These are phyloP conservation scores for Penicillium waksmanii DNA, from an alignment of 495 filamentous ascomycete species.

Conservation along the genomic window DNA sequence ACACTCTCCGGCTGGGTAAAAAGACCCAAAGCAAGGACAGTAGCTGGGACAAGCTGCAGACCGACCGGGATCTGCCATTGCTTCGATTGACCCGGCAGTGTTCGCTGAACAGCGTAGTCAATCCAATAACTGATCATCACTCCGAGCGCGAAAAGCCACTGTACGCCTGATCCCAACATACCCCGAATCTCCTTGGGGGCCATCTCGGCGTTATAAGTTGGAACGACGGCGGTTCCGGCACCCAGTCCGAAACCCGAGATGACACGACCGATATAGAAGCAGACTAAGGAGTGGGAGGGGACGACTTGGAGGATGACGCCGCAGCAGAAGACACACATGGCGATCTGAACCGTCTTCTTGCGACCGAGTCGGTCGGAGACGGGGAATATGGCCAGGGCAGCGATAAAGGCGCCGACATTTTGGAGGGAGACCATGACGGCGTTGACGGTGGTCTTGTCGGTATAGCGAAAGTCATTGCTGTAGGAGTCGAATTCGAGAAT, in stretches of 20 bases:
- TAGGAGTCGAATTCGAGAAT: conserved; percentile 32
- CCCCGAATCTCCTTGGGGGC: conserved; percentile 58
- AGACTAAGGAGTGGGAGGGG: conserved; percentile 46
- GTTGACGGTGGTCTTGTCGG: conserved; percentile 30
- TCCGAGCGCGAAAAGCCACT: conserved; percentile 53
- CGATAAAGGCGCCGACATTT: conserved; percentile 36
- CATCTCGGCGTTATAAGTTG: conserved; percentile 59
- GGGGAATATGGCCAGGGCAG: conserved; percentile 44
- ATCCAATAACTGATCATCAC: conserved; percentile 58
- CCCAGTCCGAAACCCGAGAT: conserved; percentile 61
- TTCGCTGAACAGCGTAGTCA: conserved; percentile 50
- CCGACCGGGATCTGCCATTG: conserved; percentile 61
- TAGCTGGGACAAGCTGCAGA: conserved; percentile 52
- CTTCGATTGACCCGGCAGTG: conserved; percentile 33
- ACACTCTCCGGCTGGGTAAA: conserved; percentile 51
- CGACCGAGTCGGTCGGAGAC: conserved; percentile 47
- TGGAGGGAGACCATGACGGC: conserved; percentile 37
- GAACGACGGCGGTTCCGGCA: conserved; percentile 54
- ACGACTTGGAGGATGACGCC: conserved; percentile 49
- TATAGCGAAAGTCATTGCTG: conserved; percentile 29
- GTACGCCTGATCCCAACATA: conserved; percentile 50
- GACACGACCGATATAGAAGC: conserved; percentile 52
- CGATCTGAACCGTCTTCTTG: conserved; percentile 44
- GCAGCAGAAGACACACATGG: conserved; percentile 46
- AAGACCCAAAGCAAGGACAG: conserved; percentile 49